These are phyloP conservation scores for Heterobasidion annosum DNA, from an alignment of 1,284 basidiomycete species.

Conservation along the genomic window DNA sequence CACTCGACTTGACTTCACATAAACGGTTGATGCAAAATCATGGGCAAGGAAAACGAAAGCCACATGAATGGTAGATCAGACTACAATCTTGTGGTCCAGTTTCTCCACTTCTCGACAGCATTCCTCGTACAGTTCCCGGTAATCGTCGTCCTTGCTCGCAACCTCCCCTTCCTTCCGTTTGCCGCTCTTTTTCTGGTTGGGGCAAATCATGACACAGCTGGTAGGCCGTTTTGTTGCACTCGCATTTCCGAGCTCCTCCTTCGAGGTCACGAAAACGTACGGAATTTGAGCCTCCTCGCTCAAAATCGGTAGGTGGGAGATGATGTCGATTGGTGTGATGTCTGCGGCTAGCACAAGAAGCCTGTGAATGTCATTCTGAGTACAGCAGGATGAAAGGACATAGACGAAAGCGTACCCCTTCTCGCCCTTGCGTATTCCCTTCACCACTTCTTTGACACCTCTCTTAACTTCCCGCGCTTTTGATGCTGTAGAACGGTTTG, in stretches of 20 bases:
- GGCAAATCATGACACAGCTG: slow-evolving; percentile 93
- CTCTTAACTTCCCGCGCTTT: slow-evolving; percentile 90
- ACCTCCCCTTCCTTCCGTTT: slow-evolving; percentile 58
- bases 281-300: slow-evolving; percentile 94
- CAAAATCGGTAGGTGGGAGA: slow-evolving; percentile 92
- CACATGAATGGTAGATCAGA: slow-evolving; percentile 27
- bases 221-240: slow-evolving; percentile 98
- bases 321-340: slow-evolving; percentile 97
- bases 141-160: slow-evolving; percentile 71
- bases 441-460: slow-evolving; percentile 95
- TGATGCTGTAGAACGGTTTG: slow-evolving; percentile 46
- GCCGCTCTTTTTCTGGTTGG: slow-evolving; percentile 62
- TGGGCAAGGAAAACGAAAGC: no score
- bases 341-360: slow-evolving; percentile 92
- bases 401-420: slow-evolving; percentile 58
- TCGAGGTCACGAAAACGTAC: slow-evolving; percentile 83
- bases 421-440: slow-evolving; percentile 92
- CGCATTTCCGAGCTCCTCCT: slow-evolving; percentile 92
- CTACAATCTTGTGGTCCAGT: slow-evolving; percentile 64
- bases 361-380: slow-evolving; percentile 27
- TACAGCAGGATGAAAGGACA: background rate
- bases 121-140: slow-evolving; percentile 77
- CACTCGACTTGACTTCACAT: no score
- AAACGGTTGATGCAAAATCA: no score
- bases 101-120: slow-evolving; percentile 80